These are phyloP conservation scores for Alternaria arbusti DNA, from an alignment of 2,329 filamentous ascomycete species.

Conservation along the genomic window DNA sequence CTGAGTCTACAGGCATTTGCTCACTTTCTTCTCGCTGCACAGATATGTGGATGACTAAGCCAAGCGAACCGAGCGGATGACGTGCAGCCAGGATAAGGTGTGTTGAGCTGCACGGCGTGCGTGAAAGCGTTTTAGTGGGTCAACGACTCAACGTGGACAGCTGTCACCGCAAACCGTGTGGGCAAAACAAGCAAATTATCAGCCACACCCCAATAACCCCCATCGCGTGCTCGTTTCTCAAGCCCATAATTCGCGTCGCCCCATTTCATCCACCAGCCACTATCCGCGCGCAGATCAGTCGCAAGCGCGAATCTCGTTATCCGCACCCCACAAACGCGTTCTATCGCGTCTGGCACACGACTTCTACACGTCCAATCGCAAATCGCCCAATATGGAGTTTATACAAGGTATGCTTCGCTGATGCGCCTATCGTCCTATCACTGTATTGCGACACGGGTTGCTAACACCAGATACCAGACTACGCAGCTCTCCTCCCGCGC, in stretches of 20 bases:
- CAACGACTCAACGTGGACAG: slow-evolving; percentile 17
- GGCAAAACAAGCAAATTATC: slow-evolving; percentile 4
- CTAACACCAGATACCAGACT: slow-evolving; percentile 37
- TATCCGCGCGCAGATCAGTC: neutral
- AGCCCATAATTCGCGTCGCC: neutral
- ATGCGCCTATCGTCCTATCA: neutral
- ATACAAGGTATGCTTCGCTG: slow-evolving; percentile 29
- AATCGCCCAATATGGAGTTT: slow-evolving; percentile 35
- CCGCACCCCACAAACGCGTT: slow-evolving; percentile 15
- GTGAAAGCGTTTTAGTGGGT: slow-evolving; percentile 5
- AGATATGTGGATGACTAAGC: neutral
- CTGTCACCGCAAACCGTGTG: slow-evolving; percentile 21
- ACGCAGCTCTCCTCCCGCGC: slow-evolving; percentile 35
- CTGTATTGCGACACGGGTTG: neutral
- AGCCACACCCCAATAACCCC: neutral
- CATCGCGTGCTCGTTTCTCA: slow-evolving; percentile 1
- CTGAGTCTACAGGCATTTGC: neutral
- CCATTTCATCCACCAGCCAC: neutral
- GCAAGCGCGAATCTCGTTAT: neutral
- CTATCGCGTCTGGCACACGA: slow-evolving; percentile 19
- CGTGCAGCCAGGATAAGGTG: slow-evolving; percentile 15
- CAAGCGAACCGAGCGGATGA: slow-evolving; percentile 14
- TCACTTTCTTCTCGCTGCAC: neutral
- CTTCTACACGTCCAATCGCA: slow-evolving; percentile 8
- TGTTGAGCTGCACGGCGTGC: slow-evolving; percentile 5